Conservation (phyloP, 441 rosid species). For the Theobroma grandiflorum region DNA sequence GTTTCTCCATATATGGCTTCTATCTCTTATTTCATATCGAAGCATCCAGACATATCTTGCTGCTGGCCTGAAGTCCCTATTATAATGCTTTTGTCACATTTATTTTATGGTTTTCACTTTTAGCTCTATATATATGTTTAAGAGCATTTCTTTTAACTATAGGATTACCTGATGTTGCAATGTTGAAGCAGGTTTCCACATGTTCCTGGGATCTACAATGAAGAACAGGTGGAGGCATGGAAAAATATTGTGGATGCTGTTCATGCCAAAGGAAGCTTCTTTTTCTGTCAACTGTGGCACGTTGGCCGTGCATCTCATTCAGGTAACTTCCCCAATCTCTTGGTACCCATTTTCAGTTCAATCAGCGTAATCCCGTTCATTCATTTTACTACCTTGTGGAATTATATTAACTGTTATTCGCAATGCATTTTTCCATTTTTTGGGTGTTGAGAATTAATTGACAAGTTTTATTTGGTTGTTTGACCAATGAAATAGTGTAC, state of each 20-base stretch:
- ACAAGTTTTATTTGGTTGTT: slow-evolving; percentile 21
- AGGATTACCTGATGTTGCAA: slow-evolving; percentile 15
- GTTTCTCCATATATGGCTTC: too few relatives aligned
- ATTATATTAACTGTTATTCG: neutral
- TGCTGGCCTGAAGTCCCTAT: neutral
- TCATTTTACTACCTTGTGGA: neutral
- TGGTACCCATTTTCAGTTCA: neutral
- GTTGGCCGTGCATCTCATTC: slow-evolving; percentile 92
- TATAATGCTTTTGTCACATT: slow-evolving; percentile 1
- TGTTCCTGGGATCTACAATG: slow-evolving; percentile 82
- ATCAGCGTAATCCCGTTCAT: neutral
- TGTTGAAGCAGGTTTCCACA: slow-evolving; percentile 74
- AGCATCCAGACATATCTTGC: neutral
- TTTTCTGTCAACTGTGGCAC: slow-evolving; percentile 94
- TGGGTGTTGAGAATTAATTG: neutral
- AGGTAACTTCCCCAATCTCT: slow-evolving; percentile 35
- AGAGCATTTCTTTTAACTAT: neutral
- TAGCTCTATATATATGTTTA: neutral
- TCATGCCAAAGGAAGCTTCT: slow-evolving; percentile 76
- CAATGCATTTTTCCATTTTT: neutral
- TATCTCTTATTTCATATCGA: neutral
- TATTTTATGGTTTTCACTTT: neutral
- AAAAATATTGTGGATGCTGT: slow-evolving; percentile 72
- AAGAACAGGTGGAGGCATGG: slow-evolving; percentile 91
- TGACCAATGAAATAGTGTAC: slow-evolving; percentile 50